A percentile compares a stretch with the other conserved stretches of the same genome.
Conservation (phyloP, 306 rosid genomes). For the Malus sylvestris region DNA sequence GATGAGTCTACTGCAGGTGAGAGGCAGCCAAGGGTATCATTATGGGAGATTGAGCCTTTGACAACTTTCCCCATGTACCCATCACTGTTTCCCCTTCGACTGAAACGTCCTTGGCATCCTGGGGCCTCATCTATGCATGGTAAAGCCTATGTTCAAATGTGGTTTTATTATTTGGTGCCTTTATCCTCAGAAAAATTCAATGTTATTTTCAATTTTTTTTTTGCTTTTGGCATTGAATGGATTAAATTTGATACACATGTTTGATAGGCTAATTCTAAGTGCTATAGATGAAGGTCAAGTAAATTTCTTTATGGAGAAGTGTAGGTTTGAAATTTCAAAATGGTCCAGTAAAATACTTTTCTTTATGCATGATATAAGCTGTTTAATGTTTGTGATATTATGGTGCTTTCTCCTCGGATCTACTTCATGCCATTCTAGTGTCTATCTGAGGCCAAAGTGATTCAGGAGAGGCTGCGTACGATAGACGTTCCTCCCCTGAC, state of each 20-base stretch:
- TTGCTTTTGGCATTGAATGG: neutral
- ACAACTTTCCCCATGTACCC: slow-evolving; percentile 92
- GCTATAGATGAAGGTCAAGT: neutral
- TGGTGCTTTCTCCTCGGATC: neutral
- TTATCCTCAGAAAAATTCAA: neutral
- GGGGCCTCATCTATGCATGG: slow-evolving; percentile 67
- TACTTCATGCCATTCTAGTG: neutral
- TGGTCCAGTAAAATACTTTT: neutral
- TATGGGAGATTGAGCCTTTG: slow-evolving; percentile 93
- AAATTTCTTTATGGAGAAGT: neutral
- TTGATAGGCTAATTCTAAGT: neutral
- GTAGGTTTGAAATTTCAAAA: neutral
- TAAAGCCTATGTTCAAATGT: slow-evolving; percentile 19
- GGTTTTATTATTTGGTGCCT: neutral
- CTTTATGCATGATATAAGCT: neutral
- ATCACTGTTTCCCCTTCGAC: slow-evolving; percentile 72
- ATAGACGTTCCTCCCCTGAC: too few relatives aligned
- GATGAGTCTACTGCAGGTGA: slow-evolving; percentile 89
- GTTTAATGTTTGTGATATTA: neutral
- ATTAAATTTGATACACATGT: neutral
- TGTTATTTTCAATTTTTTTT: neutral
- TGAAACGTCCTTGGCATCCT: slow-evolving; percentile 89
- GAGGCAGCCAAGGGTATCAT: slow-evolving; percentile 76
- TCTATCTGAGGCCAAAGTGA: neutral
- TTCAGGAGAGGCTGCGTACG: neutral